Evolutionary conservation across 345 rosid species (phyloP), one percentile per base, ranked within the genome.

Genomic region (Excoecaria agallocha): DNA sequence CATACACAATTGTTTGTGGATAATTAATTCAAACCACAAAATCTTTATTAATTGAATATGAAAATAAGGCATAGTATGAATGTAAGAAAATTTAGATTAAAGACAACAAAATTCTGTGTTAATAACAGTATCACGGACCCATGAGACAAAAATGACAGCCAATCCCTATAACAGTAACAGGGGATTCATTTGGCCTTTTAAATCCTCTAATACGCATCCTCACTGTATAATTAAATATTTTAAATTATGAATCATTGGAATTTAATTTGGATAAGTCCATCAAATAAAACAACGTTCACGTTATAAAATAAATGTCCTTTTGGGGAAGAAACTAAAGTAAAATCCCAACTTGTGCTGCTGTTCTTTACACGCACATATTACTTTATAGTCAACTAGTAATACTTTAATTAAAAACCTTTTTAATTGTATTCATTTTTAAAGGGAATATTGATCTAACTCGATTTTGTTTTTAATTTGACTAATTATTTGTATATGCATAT

Each of bases 71-170:
- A 6, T 13, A 45, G 51, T 65, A 35, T 65, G 69, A 65, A 65
- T 22, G 35, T 43, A 43, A 65, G 45, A 41, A 65, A 41, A 41
- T 15, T 19, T 41, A 45, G 45, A 8, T 8, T 41, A 41, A 41
- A 8, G 19, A n/a, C 45, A 72, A 72, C 69, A 68, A 67, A 46
- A 22, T 22, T 43, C 9, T 3, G 41, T 12, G 69, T 39, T 5
- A 50, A 60, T 37, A 35, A 51, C 55, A 67, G 66, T 41, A 15
- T 76, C 83, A 80, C 78, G 75, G 77, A 74, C 74, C 77, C 74
- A 48, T 4, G 22, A 69, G 78, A 74, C 71, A 69, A 80, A 75
- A 25, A 35, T 13, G 77, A 62, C 66, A 52, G 45, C 74, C 57
- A 51, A 55, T 10, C 20, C 50, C 11, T 41, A 8, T 9, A 41